These are phyloP conservation scores for Picea sitchensis DNA, from an alignment of 75 land plant genomes.

Conservation along the genomic window DNA sequence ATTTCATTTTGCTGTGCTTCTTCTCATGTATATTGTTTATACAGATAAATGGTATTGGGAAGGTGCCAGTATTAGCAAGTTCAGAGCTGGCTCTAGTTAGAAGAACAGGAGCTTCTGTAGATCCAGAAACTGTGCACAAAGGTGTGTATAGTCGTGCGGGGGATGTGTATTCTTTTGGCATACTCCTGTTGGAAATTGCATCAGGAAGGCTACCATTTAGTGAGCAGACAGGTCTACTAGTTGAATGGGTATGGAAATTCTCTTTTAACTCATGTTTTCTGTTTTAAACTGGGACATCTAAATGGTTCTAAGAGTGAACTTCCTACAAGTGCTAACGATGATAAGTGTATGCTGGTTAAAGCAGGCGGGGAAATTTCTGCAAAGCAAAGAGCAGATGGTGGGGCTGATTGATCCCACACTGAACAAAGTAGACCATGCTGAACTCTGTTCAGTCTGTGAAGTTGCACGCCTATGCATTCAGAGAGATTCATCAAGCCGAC, in stretches of 20 bases:
- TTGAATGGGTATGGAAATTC: constrained; percentile 30
- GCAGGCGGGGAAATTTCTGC: constrained; percentile 27
- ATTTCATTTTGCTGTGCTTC: not conserved
- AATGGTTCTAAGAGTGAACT: not conserved
- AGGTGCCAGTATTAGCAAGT: constrained; percentile 19
- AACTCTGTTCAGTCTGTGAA: constrained; percentile 31
- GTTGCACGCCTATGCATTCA: constrained; percentile 31
- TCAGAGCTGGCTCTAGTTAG: constrained; percentile 25
- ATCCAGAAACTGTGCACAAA: constrained; percentile 18
- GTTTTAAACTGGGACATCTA: not conserved
- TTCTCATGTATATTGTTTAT: constrained; percentile 2
- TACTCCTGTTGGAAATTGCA: constrained; percentile 25
- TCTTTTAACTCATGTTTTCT: not conserved
- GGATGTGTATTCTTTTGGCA: constrained; percentile 39
- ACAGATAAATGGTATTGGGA: constrained; percentile 27
- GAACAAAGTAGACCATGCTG: constrained; percentile 21
- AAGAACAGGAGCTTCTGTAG: constrained; percentile 21
- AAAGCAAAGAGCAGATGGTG: constrained; percentile 23
- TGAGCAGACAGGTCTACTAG: constrained; percentile 28
- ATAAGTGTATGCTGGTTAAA: not conserved
- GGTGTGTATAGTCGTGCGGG: constrained; percentile 25
- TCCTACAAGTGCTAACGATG: not conserved
- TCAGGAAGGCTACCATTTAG: constrained; percentile 28
- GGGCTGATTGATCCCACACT: constrained; percentile 21
- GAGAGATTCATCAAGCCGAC: constrained; percentile 19